These are phyloP conservation scores for Jaltomata sinuosa DNA, from an alignment of 257 asterid species.

Conservation along the genomic window DNA sequence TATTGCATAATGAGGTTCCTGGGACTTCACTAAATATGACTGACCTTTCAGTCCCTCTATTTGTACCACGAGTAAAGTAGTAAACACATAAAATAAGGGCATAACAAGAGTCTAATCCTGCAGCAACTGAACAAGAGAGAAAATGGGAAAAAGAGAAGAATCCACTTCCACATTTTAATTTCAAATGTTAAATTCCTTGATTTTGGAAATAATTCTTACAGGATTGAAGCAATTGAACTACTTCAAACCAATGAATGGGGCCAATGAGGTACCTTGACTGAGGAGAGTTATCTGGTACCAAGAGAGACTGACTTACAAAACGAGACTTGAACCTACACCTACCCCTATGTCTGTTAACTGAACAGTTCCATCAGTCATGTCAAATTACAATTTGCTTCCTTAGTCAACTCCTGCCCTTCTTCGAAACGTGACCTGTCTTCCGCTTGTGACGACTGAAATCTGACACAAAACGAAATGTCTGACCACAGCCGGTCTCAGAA, in stretches of 20 bases:
- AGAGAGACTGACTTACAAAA: constrained; percentile 26
- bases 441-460: constrained; percentile 99
- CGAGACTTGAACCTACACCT: constrained; percentile 33
- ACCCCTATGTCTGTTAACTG: constrained; percentile 23
- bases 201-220: constrained; percentile 8
- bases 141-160: background rate
- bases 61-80: background rate
- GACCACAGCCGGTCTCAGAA: constrained; percentile 77
- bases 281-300: constrained; percentile 26
- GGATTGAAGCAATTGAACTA: constrained; percentile 29
- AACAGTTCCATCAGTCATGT: constrained; percentile 18
- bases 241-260: constrained; percentile 26
- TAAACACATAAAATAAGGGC: background rate
- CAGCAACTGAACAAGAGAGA: background rate
- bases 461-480: constrained; percentile 91
- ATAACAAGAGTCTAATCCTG: background rate
- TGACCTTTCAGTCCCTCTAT: background rate
- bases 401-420: constrained; percentile 44
- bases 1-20: background rate
- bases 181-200: constrained; percentile 7
- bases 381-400: constrained; percentile 5
- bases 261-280: constrained; percentile 26
- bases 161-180: constrained; percentile 3
- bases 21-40: background rate
- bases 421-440: constrained; percentile 82